Conservation (phyloP, 2,329 filamentous ascomycete species). For the Venturia asperata region DNA sequence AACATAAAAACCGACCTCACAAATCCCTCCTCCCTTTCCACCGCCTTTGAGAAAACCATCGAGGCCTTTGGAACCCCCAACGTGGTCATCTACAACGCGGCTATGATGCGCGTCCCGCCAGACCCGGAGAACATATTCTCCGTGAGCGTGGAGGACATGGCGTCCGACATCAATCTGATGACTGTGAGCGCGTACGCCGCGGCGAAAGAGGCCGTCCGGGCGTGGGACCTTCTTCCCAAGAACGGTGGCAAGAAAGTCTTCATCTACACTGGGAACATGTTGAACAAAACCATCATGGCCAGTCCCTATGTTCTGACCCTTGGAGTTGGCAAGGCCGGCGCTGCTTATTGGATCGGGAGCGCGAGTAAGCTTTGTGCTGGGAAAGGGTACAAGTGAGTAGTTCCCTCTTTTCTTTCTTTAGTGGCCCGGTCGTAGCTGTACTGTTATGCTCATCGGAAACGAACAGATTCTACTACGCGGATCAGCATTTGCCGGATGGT, state of each 20-base stretch:
- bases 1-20: conserved; percentile 13
- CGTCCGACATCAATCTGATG: conserved; percentile 7
- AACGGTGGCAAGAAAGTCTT: conserved; percentile 11
- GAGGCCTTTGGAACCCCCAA: conserved; percentile 3
- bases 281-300: conserved; percentile 3
- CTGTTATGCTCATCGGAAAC: neutral
- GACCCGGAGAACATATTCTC: neutral
- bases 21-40: neutral
- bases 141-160: neutral
- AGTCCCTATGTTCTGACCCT: conserved; percentile 13
- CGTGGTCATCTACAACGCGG: conserved; percentile 16
- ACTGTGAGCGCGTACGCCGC: neutral
- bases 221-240: conserved; percentile 12
- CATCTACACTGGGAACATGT: conserved; percentile 18
- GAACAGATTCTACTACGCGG: conserved; percentile 19
- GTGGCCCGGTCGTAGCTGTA: neutral
- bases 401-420: neutral
- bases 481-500: conserved; percentile 16
- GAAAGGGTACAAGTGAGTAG: conserved; percentile 14
- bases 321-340: conserved; percentile 14
- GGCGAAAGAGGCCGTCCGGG: conserved; percentile 17
- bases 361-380: neutral
- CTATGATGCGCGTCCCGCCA: neutral
- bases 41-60: neutral
- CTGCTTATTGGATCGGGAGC: conserved; percentile 13